Percentiles rank a stretch among this genome's conserved stretches.
These are phyloP conservation scores for Rubroshorea leprosula DNA, from an alignment of 345 rosid species.

Conservation along the genomic window DNA sequence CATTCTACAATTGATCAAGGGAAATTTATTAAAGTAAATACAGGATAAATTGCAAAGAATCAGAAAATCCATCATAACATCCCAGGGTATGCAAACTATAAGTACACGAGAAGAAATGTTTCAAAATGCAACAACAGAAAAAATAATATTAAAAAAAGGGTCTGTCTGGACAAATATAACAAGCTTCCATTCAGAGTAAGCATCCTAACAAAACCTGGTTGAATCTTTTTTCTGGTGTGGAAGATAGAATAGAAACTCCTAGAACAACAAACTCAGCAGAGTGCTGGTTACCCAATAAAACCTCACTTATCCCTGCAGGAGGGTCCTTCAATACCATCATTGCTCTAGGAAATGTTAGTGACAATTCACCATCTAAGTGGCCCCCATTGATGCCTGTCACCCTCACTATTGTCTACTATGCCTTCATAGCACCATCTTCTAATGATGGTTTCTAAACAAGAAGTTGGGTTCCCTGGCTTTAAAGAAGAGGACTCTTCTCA, in stretches of 20 bases:
- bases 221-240: background rate
- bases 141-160: too few species aligned
- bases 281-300: background rate
- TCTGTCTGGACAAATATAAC: too few species aligned
- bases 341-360: background rate
- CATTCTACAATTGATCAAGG: background rate
- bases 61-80: background rate
- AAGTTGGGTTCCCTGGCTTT: too few species aligned
- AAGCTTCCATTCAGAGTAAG: background rate
- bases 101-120: background rate
- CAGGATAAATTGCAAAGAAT: slow-evolving; percentile 2
- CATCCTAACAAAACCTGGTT: background rate
- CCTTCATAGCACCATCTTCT: too few species aligned
- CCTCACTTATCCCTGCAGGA: background rate
- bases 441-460: too few species aligned
- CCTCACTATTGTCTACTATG: too few species aligned
- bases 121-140: background rate
- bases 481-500: too few species aligned
- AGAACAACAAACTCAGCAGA: background rate
- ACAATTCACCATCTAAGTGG: too few species aligned
- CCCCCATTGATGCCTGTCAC: too few species aligned
- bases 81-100: too few species aligned
- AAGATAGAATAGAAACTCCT: background rate
- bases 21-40: background rate
- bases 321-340: background rate